Percentiles rank a stretch among this genome's conserved stretches.
These are phyloP conservation scores for Chlorella vulgaris DNA, from an alignment of 139 green algal species.

Conservation along the genomic window DNA sequence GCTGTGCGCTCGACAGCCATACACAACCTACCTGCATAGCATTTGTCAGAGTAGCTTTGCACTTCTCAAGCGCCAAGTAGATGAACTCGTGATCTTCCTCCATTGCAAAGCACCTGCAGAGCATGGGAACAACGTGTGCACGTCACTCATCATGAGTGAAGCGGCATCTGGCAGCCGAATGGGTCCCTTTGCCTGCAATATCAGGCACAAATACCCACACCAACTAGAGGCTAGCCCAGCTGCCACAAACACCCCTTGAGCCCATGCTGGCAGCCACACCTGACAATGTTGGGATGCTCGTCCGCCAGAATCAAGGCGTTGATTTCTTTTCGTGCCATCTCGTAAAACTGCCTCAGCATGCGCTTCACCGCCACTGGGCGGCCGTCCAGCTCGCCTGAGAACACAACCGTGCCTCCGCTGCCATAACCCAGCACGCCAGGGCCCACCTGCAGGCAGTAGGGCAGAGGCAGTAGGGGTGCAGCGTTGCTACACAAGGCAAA, in stretches of 20 bases:
- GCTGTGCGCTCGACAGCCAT: too few relatives aligned
- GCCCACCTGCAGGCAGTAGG: slow-evolving; percentile 49
- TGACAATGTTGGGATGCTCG: slow-evolving; percentile 93
- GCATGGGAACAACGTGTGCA: not conserved
- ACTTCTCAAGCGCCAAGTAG: slow-evolving; percentile 97
- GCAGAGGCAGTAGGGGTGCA: not conserved
- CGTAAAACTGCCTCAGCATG: slow-evolving; percentile 85
- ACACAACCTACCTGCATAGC: slow-evolving; percentile 25
- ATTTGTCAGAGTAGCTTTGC: slow-evolving; percentile 65
- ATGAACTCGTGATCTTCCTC: slow-evolving; percentile 97
- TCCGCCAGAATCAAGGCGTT: slow-evolving; percentile 90
- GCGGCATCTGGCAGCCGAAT: too few relatives aligned
- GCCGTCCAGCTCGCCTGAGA: slow-evolving; percentile 82
- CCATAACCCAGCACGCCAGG: slow-evolving; percentile 73
- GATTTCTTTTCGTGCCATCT: slow-evolving; percentile 93
- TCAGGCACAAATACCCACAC: too few relatives aligned
- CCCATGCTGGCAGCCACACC: too few relatives aligned
- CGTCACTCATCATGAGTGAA: not conserved
- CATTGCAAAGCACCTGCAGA: slow-evolving; percentile 88
- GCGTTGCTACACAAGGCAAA: too few relatives aligned
- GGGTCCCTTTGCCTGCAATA: too few relatives aligned
- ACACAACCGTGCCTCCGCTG: slow-evolving; percentile 85
- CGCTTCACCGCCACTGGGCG: slow-evolving; percentile 90
- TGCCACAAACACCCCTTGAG: not conserved
- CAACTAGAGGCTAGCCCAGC: not conserved